Evolutionary conservation across 2,329 filamentous ascomycete genomes (phyloP).

Genomic region (Neoascochyta sp.): DNA sequence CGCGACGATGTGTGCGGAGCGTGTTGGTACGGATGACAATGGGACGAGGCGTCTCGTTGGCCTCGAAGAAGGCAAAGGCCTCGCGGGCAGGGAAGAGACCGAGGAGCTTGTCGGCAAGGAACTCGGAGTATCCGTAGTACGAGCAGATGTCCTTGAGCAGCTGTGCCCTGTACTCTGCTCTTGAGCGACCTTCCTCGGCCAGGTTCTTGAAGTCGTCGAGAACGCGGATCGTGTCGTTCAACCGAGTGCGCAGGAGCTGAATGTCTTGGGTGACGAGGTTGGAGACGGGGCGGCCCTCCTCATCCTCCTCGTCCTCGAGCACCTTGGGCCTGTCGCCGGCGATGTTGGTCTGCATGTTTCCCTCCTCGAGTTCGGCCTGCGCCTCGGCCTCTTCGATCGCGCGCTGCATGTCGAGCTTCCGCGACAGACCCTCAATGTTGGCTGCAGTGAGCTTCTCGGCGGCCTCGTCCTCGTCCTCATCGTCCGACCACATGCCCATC

Average conservation of each 20-base stretch:
- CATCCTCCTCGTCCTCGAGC: constrained; percentile 57
- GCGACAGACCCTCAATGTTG: constrained; percentile 89
- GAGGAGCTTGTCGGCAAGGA: constrained; percentile 93
- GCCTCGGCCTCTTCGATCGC: constrained; percentile 78
- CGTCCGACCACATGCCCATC: constrained; percentile 84
- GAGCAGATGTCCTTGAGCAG: constrained; percentile 88
- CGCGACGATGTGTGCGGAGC: constrained; percentile 69
- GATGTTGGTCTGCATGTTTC: constrained; percentile 90
- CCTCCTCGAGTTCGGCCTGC: constrained; percentile 79
- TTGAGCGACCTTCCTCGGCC: constrained; percentile 72
- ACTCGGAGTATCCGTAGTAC: constrained; percentile 95
- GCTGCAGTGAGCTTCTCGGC: constrained; percentile 91
- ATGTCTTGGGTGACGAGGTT: constrained; percentile 77
- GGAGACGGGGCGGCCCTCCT: constrained; percentile 53
- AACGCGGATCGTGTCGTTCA: constrained; percentile 90
- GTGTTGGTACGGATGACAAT: constrained; percentile 98
- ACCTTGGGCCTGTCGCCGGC: constrained; percentile 68
- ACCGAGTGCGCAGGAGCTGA: constrained; percentile 79
- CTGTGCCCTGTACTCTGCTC: constrained; percentile 82
- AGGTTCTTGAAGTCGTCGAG: constrained; percentile 84
- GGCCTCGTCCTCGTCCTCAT: constrained; percentile 86
- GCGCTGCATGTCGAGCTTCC: constrained; percentile 73
- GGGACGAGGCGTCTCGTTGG: constrained; percentile 90
- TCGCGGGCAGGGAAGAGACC: constrained; percentile 88
- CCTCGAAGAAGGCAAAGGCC: constrained; percentile 97